Conservation (phyloP, 352 stramenopile species). For the Phytophthora brassicae region DNA sequence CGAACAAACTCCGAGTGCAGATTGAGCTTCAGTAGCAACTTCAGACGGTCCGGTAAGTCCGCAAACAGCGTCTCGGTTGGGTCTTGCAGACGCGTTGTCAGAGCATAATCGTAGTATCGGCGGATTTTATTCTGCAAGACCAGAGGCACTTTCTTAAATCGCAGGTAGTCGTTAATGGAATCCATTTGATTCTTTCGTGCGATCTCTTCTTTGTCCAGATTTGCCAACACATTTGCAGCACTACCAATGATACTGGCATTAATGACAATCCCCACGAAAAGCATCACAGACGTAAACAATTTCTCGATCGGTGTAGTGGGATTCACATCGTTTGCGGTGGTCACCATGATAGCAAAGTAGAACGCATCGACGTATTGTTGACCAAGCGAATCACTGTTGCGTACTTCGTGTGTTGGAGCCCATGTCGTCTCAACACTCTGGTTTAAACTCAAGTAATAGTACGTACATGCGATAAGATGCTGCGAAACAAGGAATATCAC, state of each 20-base stretch:
- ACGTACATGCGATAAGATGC: conserved; percentile 77
- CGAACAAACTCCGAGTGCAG: conserved; percentile 71
- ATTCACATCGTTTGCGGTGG: conserved; percentile 62
- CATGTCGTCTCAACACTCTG: conserved; percentile 47
- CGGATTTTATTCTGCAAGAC: conserved; percentile 71
- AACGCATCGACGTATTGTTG: conserved; percentile 58
- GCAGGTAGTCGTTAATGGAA: conserved; percentile 78
- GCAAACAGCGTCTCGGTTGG: conserved; percentile 65
- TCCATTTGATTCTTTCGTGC: conserved; percentile 80
- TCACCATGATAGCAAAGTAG: conserved; percentile 74
- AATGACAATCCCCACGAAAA: conserved; percentile 77
- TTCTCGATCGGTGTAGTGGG: conserved; percentile 56
- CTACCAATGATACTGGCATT: conserved; percentile 84
- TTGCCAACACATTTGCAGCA: conserved; percentile 69
- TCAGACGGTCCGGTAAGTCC: conserved; percentile 71
- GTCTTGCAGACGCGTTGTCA: conserved; percentile 56
- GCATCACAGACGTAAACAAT: conserved; percentile 64
- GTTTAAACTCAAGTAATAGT: conserved; percentile 59
- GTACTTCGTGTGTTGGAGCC: conserved; percentile 35
- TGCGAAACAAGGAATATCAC: conserved; percentile 70
- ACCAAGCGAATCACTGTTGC: conserved; percentile 31
- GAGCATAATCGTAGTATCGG: conserved; percentile 76
- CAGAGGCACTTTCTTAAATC: conserved; percentile 77
- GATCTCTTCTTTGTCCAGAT: conserved; percentile 75
- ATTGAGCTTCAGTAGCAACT: conserved; percentile 65